Evolutionary conservation across 331 rosid species (phyloP), one percentile per base, ranked within the genome.

Genomic region (Erythrophleum ivorense): DNA sequence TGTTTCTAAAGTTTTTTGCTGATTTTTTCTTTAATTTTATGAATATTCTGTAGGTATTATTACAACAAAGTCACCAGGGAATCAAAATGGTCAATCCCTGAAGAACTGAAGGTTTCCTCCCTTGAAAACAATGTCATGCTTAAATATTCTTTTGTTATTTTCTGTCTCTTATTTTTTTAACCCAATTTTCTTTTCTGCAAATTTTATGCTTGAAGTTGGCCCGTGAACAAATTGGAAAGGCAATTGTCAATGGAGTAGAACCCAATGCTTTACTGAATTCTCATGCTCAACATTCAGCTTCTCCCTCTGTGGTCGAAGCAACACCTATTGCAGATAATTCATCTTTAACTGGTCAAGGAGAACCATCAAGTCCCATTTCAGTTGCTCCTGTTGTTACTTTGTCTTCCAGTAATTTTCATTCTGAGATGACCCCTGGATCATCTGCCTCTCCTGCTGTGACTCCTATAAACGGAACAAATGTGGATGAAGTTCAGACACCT

Each of bases 31-130:
- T 48, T 33, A 18, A 45, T 73, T 80, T 55, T 58, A 46, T 88
- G 88, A 76, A 74, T 86, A 48, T 77, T 82, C 78, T 77, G 36
- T 87, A 95, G 98, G 94, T 95, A 95, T 83, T 95, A 83, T 84
- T 86, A 88, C 87, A 93, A 95, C 86, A 95, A 91, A 86, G 82
- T 85, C 80, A 86, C 97, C 58, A 93, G 84, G 83, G 95, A 93
- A 87, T 95, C 98, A 9, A 95, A 92, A 87, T 95, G 98, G 98
- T 81, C 68, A 31, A 89, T 95, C 73, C 98, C 98, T 24, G 93
- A 90, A 88, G 97, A 95, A 57, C 83, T 93, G 81, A 93, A 93
- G 97, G 97, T 91, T 84, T 80, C 41, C 78, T 81, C 72, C 78
- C 74, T 29, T 68, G 53, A 75, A 81, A 79, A 76, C 76, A 60